Conservation (phyloP, 2,329 filamentous ascomycete species). For the Exserohilum turcica region DNA sequence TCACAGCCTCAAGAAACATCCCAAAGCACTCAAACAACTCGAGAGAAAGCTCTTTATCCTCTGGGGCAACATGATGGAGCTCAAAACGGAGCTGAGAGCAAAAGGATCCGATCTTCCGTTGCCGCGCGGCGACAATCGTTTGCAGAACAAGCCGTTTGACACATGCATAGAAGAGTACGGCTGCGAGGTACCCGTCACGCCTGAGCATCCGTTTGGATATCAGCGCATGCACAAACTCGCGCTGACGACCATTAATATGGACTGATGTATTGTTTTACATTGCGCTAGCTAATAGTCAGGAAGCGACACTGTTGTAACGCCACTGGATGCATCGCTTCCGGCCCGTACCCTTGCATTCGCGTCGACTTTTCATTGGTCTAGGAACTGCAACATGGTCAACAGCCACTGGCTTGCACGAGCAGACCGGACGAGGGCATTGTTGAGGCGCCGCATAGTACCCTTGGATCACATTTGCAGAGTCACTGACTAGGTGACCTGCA, state of each 20-base stretch:
- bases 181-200: slow-evolving; percentile 18
- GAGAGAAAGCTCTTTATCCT: slow-evolving; percentile 74
- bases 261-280: background rate
- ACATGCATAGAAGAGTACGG: slow-evolving; percentile 35
- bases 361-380: background rate
- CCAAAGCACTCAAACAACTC: slow-evolving; percentile 57
- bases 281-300: no score
- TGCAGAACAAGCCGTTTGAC: slow-evolving; percentile 53
- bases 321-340: background rate
- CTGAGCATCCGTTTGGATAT: slow-evolving; percentile 23
- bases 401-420: background rate
- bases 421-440: no score
- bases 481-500: background rate
- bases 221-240: slow-evolving; percentile 33
- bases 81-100: slow-evolving; percentile 67
- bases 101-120: slow-evolving; percentile 30
- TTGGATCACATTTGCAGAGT: no score
- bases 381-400: background rate
- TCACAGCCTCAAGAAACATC: slow-evolving; percentile 62
- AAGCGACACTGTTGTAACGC: background rate
- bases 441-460: no score
- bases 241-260: slow-evolving; percentile 24
- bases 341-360: background rate
- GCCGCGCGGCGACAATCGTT: slow-evolving; percentile 27
- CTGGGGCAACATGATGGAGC: slow-evolving; percentile 74